A percentile compares a stretch with the other conserved stretches of the same genome.
These are phyloP conservation scores for Paecilomyces niveus DNA, from an alignment of 2,329 filamentous ascomycete species.

Conservation along the genomic window DNA sequence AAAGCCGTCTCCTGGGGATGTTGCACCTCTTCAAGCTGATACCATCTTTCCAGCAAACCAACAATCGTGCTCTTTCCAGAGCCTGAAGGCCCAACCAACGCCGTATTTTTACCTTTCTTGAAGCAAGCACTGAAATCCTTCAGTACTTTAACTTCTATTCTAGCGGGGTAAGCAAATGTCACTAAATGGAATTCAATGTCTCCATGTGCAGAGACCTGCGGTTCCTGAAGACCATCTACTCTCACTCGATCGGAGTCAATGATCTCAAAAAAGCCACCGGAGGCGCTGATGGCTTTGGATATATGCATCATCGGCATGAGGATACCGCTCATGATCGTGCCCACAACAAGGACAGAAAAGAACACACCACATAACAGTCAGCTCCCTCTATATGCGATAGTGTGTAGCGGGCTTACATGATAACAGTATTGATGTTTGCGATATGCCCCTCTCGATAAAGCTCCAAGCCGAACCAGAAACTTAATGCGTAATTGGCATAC, in stretches of 20 bases:
- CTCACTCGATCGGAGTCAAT: conserved; percentile 20
- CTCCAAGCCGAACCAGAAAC: conserved; percentile 32
- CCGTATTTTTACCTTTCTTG: conserved; percentile 31
- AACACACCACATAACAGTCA: conserved; percentile 1
- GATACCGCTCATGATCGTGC: conserved; percentile 19
- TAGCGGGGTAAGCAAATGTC: conserved; percentile 63
- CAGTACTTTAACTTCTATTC: conserved; percentile 28
- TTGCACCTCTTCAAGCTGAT: conserved; percentile 18
- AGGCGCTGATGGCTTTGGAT: conserved; percentile 25
- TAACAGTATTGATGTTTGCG: conserved; percentile 26
- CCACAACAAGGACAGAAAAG: conserved; percentile 12
- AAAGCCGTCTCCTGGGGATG: background rate
- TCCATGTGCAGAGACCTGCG: conserved; percentile 43
- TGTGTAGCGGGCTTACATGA: conserved; percentile 20
- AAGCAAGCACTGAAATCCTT: conserved; percentile 27
- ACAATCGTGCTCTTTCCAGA: conserved; percentile 42
- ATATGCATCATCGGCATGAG: conserved; percentile 28
- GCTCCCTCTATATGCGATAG: background rate
- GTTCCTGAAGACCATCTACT: conserved; percentile 37
- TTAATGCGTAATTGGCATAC: conserved; percentile 28
- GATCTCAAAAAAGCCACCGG: conserved; percentile 24
- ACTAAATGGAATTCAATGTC: conserved; percentile 58
- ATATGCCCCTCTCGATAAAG: conserved; percentile 28
- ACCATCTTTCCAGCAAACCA: conserved; percentile 37
- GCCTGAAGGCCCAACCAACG: conserved; percentile 40